phyloP scores from a whole-genome alignment of 495 filamentous ascomycete genomes.

The Podospora bellae-mahoneyi region DNA sequence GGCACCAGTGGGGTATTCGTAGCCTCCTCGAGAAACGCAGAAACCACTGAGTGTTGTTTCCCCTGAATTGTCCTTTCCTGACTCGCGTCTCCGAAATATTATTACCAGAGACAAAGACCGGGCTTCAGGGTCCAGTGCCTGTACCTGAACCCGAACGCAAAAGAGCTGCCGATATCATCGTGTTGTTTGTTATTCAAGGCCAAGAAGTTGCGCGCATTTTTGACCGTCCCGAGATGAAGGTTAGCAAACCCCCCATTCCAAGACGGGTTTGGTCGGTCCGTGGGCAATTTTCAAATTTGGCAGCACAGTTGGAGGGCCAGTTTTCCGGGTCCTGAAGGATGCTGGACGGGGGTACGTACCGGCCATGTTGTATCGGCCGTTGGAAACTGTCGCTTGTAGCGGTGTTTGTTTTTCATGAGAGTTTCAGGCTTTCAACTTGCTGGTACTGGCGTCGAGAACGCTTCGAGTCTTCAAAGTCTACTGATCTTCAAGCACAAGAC shows the following conservation, averaged over 20 bases:
- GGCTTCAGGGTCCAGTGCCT: slow-evolving; percentile 7
- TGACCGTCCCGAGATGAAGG: slow-evolving; percentile 11
- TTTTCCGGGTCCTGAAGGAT: neutral
- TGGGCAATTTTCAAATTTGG: slow-evolving; percentile 8
- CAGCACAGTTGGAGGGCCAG: neutral
- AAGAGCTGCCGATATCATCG: neutral
- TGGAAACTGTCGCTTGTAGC: neutral
- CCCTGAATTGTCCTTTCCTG: slow-evolving; percentile 4
- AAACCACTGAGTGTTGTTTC: slow-evolving; percentile 7
- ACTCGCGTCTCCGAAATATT: neutral
- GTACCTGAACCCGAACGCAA: neutral
- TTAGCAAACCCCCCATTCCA: slow-evolving; percentile 7
- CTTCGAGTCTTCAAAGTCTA: neutral
- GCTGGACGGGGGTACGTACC: neutral
- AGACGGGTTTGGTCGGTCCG: slow-evolving; percentile 11
- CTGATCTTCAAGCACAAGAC: no score
- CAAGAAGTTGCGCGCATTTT: slow-evolving; percentile 10
- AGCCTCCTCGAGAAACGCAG: slow-evolving; percentile 8
- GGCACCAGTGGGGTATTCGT: slow-evolving; percentile 19
- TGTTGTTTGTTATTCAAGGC: slow-evolving; percentile 1
- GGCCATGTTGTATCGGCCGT: neutral
- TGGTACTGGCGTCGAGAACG: neutral
- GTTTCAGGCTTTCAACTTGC: no score
- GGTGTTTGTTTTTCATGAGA: neutral
- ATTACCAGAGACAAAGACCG: neutral